These are phyloP conservation scores for Thelephora aurantiotincta DNA, from an alignment of 768 basidiomycete species.

Conservation along the genomic window DNA sequence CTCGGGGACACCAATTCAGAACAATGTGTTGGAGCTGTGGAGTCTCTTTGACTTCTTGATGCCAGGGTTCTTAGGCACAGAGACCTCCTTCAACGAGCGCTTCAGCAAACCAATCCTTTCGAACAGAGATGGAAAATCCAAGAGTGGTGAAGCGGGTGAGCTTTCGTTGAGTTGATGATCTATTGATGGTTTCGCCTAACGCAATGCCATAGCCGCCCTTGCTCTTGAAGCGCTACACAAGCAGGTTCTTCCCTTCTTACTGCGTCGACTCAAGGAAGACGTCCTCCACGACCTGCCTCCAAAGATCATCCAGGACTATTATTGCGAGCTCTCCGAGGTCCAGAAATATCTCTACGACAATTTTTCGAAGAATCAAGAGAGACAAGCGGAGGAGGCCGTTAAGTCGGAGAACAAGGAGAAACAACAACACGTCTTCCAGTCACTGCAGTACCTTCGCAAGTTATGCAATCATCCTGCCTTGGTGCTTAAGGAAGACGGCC, in stretches of 20 bases:
- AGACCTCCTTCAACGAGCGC: conserved; percentile 85
- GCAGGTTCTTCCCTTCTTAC: conserved; percentile 95
- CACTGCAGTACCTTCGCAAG: conserved; percentile 91
- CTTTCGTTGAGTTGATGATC: conserved; percentile 5
- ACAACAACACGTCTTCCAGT: conserved; percentile 91
- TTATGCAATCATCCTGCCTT: conserved; percentile 95
- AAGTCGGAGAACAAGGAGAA: conserved; percentile 25
- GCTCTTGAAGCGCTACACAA: conserved; percentile 95
- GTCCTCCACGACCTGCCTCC: conserved; percentile 92
- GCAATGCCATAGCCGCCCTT: conserved; percentile 52
- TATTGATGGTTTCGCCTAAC: conserved; percentile 1
- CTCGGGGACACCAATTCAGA: conserved; percentile 97
- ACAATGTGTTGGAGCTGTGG: conserved; percentile 97
- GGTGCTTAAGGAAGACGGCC: conserved; percentile 62
- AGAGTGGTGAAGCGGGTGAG: conserved; percentile 87
- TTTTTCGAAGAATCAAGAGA: conserved; percentile 71
- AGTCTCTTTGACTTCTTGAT: conserved; percentile 98
- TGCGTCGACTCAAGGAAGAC: conserved; percentile 94
- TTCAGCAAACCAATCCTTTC: conserved; percentile 94
- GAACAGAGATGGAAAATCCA: conserved; percentile 89
- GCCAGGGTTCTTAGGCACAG: conserved; percentile 98
- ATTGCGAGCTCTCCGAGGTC: conserved; percentile 90
- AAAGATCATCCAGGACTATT: conserved; percentile 99
- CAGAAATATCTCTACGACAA: conserved; percentile 94
- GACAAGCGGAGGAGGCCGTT: conserved; percentile 53